phyloP scores from a whole-genome alignment of 108 stramenopile genomes.

The Licmophora abbreviata region DNA sequence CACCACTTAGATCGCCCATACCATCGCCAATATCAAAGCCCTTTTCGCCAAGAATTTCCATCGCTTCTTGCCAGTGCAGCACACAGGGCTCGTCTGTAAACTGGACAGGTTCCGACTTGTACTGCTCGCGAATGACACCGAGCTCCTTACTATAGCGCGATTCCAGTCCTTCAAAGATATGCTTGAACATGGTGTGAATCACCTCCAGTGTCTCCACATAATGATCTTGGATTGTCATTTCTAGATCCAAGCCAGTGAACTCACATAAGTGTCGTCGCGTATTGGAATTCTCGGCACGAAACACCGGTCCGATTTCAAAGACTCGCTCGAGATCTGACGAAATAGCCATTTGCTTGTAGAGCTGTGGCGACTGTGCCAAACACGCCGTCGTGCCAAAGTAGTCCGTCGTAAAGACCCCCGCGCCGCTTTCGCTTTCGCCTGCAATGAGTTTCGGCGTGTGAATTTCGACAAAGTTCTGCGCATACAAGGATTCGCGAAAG shows the following conservation, averaged over 20 bases:
- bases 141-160: slow-evolving; percentile 72
- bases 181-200: slow-evolving; percentile 88
- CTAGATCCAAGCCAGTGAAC: slow-evolving; percentile 94
- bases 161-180: slow-evolving; percentile 92
- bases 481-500: slow-evolving; percentile 87
- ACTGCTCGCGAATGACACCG: slow-evolving; percentile 84
- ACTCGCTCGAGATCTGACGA: slow-evolving; percentile 88
- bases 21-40: slow-evolving; percentile 86
- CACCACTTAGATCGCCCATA: slow-evolving; percentile 83
- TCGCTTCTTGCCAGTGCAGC: slow-evolving; percentile 94
- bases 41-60: slow-evolving; percentile 68
- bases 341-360: slow-evolving; percentile 99
- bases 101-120: slow-evolving; percentile 79
- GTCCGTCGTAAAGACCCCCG: slow-evolving; percentile 95
- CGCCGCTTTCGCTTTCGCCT: slow-evolving; percentile 93
- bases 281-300: slow-evolving; percentile 94
- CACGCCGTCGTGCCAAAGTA: slow-evolving; percentile 94
- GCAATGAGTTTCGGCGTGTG: slow-evolving; percentile 94
- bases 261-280: slow-evolving; percentile 94
- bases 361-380: slow-evolving; percentile 95
- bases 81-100: slow-evolving; percentile 95
- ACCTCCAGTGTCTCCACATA: slow-evolving; percentile 93
- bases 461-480: slow-evolving; percentile 89
- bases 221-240: slow-evolving; percentile 94
- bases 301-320: slow-evolving; percentile 96